Conservation (phyloP, 495 filamentous ascomycete species). For the Coniosporium apollinis region DNA sequence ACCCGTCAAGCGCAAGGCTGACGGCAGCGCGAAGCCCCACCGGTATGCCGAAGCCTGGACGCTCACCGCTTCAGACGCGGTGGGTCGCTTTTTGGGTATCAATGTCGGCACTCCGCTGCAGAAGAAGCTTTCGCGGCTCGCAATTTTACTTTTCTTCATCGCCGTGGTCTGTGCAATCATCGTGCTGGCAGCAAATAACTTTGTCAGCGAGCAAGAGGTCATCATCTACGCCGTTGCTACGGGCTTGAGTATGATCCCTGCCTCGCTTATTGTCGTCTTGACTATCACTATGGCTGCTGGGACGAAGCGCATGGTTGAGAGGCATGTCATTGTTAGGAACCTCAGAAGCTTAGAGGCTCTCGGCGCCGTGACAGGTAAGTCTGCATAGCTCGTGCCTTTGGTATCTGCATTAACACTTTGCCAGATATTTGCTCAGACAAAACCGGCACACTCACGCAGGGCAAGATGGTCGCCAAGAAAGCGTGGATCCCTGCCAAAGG, state of each 20-base stretch:
- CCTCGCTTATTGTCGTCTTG: slow-evolving; percentile 56
- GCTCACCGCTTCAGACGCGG: slow-evolving; percentile 44
- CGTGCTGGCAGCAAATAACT: slow-evolving; percentile 47
- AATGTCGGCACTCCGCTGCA: slow-evolving; percentile 47
- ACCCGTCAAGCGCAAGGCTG: slow-evolving; percentile 22
- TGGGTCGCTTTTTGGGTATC: slow-evolving; percentile 38
- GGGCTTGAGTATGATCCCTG: slow-evolving; percentile 42
- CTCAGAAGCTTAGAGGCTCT: slow-evolving; percentile 46
- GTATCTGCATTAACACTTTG: background rate
- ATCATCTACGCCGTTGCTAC: slow-evolving; percentile 48
- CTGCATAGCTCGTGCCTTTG: slow-evolving; percentile 1
- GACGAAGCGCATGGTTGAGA: slow-evolving; percentile 54
- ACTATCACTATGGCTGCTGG: slow-evolving; percentile 66
- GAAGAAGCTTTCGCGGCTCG: slow-evolving; percentile 53
- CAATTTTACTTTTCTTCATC: slow-evolving; percentile 49
- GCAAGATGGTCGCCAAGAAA: slow-evolving; percentile 39
- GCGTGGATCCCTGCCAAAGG: slow-evolving; percentile 32
- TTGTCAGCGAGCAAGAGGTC: slow-evolving; percentile 42
- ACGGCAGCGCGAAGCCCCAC: slow-evolving; percentile 29
- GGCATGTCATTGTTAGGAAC: slow-evolving; percentile 55
- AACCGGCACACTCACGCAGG: slow-evolving; percentile 55
- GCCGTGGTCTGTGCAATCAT: slow-evolving; percentile 56
- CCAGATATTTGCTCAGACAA: slow-evolving; percentile 49
- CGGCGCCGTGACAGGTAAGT: slow-evolving; percentile 36
- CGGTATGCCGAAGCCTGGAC: slow-evolving; percentile 53